These are phyloP conservation scores for Venturia nashicola DNA, from an alignment of 2,329 filamentous ascomycete species.

Conservation along the genomic window DNA sequence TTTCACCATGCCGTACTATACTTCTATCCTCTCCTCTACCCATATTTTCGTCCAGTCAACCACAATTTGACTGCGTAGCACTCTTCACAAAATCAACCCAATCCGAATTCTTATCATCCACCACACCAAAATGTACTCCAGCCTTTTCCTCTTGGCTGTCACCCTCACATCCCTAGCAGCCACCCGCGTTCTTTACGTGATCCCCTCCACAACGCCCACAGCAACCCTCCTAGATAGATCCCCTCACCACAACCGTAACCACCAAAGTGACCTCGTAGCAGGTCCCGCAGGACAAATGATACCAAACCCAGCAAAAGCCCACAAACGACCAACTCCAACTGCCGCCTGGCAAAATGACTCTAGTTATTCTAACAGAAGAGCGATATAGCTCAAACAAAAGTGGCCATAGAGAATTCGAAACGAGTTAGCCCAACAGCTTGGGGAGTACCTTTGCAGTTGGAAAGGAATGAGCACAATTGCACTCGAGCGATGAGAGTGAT, in stretches of 20 bases:
- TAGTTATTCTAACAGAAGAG: background rate
- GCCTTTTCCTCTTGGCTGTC: background rate
- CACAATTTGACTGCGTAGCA: no score
- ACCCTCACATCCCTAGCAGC: background rate
- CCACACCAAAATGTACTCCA: background rate
- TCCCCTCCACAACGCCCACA: background rate
- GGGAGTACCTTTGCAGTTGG: no score
- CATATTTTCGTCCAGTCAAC: no score
- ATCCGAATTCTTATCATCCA: no score
- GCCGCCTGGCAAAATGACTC: constrained; percentile 1
- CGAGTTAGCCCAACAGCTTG: no score
- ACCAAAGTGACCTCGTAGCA: background rate
- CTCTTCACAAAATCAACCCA: no score
- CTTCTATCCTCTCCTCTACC: no score
- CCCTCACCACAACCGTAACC: background rate
- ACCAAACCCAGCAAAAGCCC: background rate
- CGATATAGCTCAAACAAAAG: background rate
- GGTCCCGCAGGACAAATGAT: background rate
- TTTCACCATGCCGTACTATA: no score
- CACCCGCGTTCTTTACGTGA: background rate
- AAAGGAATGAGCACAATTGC: no score
- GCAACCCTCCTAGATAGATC: background rate
- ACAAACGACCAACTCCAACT: background rate
- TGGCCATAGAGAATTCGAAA: no score
- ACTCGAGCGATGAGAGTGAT: no score